Conservation (phyloP, 164 flowering plant genomes). For the Tinospora cordifolia region DNA sequence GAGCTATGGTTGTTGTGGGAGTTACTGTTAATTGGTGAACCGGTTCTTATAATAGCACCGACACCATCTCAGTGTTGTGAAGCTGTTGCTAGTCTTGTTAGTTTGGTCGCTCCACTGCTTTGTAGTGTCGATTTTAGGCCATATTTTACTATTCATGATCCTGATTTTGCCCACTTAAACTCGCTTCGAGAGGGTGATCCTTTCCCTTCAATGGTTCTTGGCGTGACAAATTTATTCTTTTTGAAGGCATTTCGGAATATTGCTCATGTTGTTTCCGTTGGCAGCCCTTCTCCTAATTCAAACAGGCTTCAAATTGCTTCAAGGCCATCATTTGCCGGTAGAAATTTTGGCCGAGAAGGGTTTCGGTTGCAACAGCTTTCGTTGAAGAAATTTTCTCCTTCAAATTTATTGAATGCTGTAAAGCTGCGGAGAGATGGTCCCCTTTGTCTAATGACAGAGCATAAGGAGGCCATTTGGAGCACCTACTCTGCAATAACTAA, state of each 20-base stretch:
- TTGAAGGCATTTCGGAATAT: slow-evolving; percentile 76
- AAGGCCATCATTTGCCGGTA: slow-evolving; percentile 40
- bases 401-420: slow-evolving; percentile 69
- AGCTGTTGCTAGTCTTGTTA: slow-evolving; percentile 91
- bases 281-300: slow-evolving; percentile 62
- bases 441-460: slow-evolving; percentile 90
- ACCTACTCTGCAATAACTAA: slow-evolving; percentile 68
- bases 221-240: slow-evolving; percentile 95
- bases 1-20: slow-evolving; percentile 97
- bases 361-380: slow-evolving; percentile 58
- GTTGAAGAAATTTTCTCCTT: slow-evolving; percentile 73
- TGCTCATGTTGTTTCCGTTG: slow-evolving; percentile 89
- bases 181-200: slow-evolving; percentile 61
- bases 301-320: slow-evolving; percentile 35
- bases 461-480: slow-evolving; percentile 92
- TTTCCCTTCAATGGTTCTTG: slow-evolving; percentile 86
- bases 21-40: slow-evolving; percentile 83
- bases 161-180: slow-evolving; percentile 67
- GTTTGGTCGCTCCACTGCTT: slow-evolving; percentile 84
- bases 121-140: slow-evolving; percentile 90
- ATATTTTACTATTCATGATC: slow-evolving; percentile 95
- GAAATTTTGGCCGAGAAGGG: slow-evolving; percentile 46
- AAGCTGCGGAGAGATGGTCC: slow-evolving; percentile 95
- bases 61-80: slow-evolving; percentile 96
- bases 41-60: slow-evolving; percentile 86